A percentile compares a stretch with the other conserved stretches of the same genome.
Evolutionary conservation across 1,284 basidiomycete genomes (phyloP).

Genomic region (Puccinia sorghi): DNA sequence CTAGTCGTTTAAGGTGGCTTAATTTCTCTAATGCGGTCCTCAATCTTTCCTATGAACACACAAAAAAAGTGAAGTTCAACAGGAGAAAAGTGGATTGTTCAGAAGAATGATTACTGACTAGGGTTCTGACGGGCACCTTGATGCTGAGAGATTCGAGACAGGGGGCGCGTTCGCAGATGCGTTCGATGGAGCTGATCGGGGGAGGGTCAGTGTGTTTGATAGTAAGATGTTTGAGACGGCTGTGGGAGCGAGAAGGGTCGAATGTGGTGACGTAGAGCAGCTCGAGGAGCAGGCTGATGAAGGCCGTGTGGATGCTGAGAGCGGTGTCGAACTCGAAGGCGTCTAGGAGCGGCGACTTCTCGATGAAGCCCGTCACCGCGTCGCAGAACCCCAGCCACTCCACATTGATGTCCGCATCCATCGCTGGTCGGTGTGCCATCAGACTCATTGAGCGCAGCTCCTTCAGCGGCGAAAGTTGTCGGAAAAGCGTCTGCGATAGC

Average conservation of each 20-base stretch:
- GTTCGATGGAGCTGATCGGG: slow-evolving; percentile 20
- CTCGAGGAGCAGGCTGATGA: slow-evolving; percentile 21
- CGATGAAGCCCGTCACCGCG: background rate
- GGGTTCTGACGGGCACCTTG: slow-evolving; percentile 7
- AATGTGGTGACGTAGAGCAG: slow-evolving; percentile 1
- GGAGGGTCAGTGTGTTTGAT: slow-evolving; percentile 14
- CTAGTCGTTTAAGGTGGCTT: background rate
- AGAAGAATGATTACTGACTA: background rate
- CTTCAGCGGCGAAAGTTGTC: background rate
- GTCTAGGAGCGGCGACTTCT: background rate
- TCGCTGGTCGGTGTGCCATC: background rate
- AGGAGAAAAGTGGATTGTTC: too few species aligned
- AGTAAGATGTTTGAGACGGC: slow-evolving; percentile 9
- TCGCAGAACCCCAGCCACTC: slow-evolving; percentile 24
- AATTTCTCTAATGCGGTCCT: background rate
- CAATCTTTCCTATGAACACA: background rate
- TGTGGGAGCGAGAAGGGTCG: background rate
- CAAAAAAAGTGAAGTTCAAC: background rate
- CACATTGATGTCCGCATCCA: background rate
- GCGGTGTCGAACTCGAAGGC: slow-evolving; percentile 20
- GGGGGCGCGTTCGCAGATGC: slow-evolving; percentile 14
- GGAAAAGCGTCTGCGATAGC: background rate
- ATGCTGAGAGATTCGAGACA: slow-evolving; percentile 7
- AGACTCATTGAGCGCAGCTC: slow-evolving; percentile 7
- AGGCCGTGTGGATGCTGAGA: slow-evolving; percentile 16